Percentiles rank a stretch among this genome's conserved stretches.
Conservation (phyloP, 768 basidiomycete genomes). For the Boletus sp. region DNA sequence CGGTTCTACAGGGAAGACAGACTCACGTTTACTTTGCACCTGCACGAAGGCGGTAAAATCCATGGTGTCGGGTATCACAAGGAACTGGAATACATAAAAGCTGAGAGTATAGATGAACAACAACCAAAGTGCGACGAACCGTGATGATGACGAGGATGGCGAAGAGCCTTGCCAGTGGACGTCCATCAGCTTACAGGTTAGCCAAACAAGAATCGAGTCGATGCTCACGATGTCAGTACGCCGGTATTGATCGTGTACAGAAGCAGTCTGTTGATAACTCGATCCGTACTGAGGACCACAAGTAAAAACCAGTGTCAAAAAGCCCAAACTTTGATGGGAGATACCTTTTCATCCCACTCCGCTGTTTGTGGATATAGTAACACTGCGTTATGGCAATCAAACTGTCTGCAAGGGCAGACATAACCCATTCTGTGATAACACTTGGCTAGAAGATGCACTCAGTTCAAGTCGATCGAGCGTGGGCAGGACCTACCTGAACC, state of each 20-base stretch:
- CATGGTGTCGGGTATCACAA: not conserved
- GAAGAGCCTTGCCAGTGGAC: not conserved
- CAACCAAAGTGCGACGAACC: not conserved
- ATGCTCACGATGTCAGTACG: not conserved
- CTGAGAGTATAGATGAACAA: not conserved
- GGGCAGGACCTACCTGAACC: not conserved
- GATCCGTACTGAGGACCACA: slow-evolving; percentile 10
- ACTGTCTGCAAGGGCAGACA: not conserved
- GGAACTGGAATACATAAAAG: not conserved
- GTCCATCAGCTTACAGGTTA: not conserved
- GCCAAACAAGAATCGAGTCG: too few species aligned
- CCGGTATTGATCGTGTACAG: slow-evolving; percentile 14
- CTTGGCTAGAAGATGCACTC: not conserved
- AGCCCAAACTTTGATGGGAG: not conserved
- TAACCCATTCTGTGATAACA: not conserved
- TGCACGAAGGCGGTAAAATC: not conserved
- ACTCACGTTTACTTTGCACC: not conserved
- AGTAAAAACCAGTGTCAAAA: not conserved
- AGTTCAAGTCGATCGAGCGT: not conserved
- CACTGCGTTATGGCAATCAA: not conserved
- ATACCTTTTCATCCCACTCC: not conserved
- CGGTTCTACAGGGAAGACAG: not conserved
- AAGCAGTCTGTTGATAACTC: slow-evolving; percentile 14
- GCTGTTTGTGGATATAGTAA: not conserved
- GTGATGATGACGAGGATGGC: not conserved